A percentile compares a stretch with the other conserved stretches of the same genome.
phyloP scores from a whole-genome alignment of 2,329 filamentous ascomycete genomes.

The Rhynchosporium agropyri region DNA sequence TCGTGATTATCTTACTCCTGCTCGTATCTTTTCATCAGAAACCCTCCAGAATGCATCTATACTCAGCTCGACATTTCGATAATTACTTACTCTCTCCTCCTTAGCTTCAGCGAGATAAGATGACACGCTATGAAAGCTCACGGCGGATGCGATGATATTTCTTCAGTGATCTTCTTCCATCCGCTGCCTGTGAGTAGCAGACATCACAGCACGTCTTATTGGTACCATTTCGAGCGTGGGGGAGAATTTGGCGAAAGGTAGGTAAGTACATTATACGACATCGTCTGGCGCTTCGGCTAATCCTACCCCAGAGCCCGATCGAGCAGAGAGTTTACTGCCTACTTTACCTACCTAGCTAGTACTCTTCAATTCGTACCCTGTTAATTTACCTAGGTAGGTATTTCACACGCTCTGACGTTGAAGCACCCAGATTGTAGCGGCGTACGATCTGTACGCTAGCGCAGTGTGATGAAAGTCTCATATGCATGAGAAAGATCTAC shows the following conservation, averaged over 20 bases:
- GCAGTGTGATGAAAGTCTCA: not conserved
- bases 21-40: too few relatives aligned
- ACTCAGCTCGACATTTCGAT: too few relatives aligned
- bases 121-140: not conserved
- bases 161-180: not conserved
- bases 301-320: not conserved
- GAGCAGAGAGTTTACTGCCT: not conserved
- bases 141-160: not conserved
- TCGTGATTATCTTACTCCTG: too few relatives aligned
- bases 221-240: not conserved
- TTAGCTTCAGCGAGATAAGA: not conserved
- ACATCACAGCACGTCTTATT: conserved; percentile 5
- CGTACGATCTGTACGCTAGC: not conserved
- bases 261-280: not conserved
- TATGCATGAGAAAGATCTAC: not conserved
- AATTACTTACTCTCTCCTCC: too few relatives aligned
- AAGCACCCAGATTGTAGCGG: too few relatives aligned
- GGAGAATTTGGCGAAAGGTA: not conserved
- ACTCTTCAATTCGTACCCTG: not conserved
- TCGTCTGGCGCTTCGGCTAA: not conserved
- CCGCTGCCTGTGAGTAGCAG: not conserved
- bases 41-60: too few relatives aligned
- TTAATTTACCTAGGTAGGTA: too few relatives aligned
- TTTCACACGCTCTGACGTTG: too few relatives aligned
- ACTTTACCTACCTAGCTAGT: too few relatives aligned